These are phyloP conservation scores for Misopates orontium DNA, from an alignment of 257 asterid genomes.

Conservation along the genomic window DNA sequence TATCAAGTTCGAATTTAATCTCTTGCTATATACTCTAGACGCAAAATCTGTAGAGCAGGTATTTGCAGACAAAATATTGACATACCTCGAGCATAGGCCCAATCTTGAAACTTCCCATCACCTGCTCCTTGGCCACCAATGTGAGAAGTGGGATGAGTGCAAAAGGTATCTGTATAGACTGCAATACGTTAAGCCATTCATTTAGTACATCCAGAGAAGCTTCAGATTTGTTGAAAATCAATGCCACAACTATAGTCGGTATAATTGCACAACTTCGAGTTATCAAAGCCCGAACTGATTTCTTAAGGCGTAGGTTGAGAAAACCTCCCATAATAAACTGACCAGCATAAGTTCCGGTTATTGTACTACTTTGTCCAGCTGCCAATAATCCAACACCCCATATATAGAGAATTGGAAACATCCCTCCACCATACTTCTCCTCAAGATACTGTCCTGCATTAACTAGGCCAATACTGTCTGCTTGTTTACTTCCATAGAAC, in stretches of 20 bases:
- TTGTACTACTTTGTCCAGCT: conserved; percentile 97
- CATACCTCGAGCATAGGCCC: conserved; percentile 73
- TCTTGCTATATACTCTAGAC: too few species aligned
- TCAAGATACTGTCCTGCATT: conserved; percentile 94
- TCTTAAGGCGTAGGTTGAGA: conserved; percentile 82
- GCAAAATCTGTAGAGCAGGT: not conserved
- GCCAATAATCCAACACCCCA: conserved; percentile 99
- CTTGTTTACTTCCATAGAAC: conserved; percentile 77
- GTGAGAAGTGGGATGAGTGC: conserved; percentile 97
- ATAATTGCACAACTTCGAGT: conserved; percentile 96
- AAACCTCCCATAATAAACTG: conserved; percentile 99
- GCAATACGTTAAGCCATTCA: conserved; percentile 97
- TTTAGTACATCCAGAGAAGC: conserved; percentile 80
- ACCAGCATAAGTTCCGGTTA: conserved; percentile 97
- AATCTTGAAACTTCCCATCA: conserved; percentile 86
- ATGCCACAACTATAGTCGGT: conserved; percentile 89
- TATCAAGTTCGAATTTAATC: not conserved
- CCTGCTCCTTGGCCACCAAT: conserved; percentile 88
- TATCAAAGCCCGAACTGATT: conserved; percentile 83
- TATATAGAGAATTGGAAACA: conserved; percentile 84
- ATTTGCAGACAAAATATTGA: conserved; percentile 20
- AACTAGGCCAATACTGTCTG: conserved; percentile 76
- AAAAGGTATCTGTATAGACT: conserved; percentile 93
- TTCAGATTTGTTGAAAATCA: conserved; percentile 85
- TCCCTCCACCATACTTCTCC: conserved; percentile 92